Base-by-base conservation (phyloP, 2,329 filamentous ascomycete genomes). In the Tympanopsis confertula region DNA sequence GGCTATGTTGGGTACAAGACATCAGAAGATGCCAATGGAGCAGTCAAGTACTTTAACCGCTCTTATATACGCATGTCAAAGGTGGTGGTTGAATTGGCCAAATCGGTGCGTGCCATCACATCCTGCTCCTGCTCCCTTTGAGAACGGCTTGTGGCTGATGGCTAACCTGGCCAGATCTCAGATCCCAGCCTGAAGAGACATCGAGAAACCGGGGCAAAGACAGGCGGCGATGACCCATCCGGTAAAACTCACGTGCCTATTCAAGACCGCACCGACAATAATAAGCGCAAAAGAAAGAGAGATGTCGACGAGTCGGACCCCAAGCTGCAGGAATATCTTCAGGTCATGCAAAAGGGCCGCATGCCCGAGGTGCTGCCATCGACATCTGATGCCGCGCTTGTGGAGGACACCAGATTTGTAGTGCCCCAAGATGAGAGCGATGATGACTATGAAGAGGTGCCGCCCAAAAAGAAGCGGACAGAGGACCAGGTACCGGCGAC, bases 11-110 rank as follows among this genome's bases (percentile, higher is more conserved):
- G 91, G 44, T 96, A 89, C 69, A 88, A 85, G 62, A 84, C 75
- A 37, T 66, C 82, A 13, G 77, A 89, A 44, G 82, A 86, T 55
- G 91, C 91, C 40, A 68, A 74, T 40, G 74, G 79, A 52, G 89
- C 91, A 32, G 83, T 93, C 56, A 88, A 85, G 59, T 94, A 94
- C 66, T 95, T 95, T 69, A 88, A 98, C 68, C 86, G 77, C 56
- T 82, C 88, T 45, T 98, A 87, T 61, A 86, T 98, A 51, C 86
- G 87, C 50, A 91, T 95, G 84, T 94, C 88, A 41, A 93, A 82
- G 65, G 86, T 98, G 51, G 72, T 71, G 20, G 91, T 95, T 44
- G 88, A 95, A 64, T 65, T 91, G 52, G 91, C 91, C 40, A 80
- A 75, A 56, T 82, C 91, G 42, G 83, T 13, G 20, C 15, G 18